A percentile compares a stretch with the other conserved stretches of the same genome.
Conservation (phyloP, 345 rosid species). For the Eucalyptus urophylla region DNA sequence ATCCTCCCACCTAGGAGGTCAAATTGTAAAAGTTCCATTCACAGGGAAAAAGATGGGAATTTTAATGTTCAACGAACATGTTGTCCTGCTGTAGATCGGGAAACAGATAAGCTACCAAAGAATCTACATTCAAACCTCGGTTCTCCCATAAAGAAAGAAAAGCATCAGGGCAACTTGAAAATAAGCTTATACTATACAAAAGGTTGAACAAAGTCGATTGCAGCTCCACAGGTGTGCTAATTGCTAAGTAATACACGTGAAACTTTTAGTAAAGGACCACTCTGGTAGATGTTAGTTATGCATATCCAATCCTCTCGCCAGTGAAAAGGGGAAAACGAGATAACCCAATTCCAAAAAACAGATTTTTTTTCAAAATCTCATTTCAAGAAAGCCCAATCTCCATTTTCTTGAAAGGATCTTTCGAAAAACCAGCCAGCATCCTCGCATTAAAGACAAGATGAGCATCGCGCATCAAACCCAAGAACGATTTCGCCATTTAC, state of each 20-base stretch:
- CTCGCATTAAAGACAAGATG: background rate
- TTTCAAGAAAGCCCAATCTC: background rate
- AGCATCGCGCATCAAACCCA: background rate
- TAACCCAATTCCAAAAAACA: background rate
- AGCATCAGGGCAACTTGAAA: background rate
- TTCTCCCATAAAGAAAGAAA: background rate
- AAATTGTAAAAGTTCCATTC: background rate
- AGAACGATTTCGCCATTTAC: background rate
- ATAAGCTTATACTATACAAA: background rate
- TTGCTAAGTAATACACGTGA: background rate
- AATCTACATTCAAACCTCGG: background rate
- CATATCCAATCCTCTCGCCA: background rate
- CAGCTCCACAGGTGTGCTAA: background rate
- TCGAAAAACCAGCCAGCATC: background rate
- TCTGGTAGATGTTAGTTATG: background rate
- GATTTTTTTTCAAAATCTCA: background rate
- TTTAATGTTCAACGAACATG: accelerated
- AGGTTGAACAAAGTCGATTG: background rate
- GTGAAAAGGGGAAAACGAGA: background rate
- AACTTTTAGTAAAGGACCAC: background rate
- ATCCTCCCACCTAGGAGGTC: background rate
- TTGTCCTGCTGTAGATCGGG: background rate
- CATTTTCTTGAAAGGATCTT: background rate
- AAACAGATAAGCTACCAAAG: background rate
- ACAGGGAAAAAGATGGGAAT: background rate